Evolutionary conservation across 2,329 filamentous ascomycete genomes (phyloP).

Genomic region (Allantophomopsis lycopodina): DNA sequence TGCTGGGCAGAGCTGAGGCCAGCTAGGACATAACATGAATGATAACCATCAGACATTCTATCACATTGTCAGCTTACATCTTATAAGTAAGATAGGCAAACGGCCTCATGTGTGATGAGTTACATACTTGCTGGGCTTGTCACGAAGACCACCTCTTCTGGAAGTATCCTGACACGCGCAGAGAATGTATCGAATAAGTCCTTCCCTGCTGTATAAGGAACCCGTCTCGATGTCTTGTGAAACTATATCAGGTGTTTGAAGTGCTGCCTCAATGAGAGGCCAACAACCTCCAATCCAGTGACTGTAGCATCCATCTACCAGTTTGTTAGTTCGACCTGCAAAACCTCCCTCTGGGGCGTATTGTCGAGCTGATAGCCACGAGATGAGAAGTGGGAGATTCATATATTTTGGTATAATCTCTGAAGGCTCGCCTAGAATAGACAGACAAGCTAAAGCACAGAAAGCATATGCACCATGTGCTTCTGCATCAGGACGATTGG

Average conservation of each 20-base stretch:
- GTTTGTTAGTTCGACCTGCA: slow-evolving; percentile 88
- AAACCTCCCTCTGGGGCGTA: slow-evolving; percentile 87
- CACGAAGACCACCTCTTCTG: slow-evolving; percentile 66
- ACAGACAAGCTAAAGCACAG: slow-evolving; percentile 79
- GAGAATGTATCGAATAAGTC: slow-evolving; percentile 78
- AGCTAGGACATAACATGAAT: slow-evolving; percentile 82
- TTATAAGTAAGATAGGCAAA: not conserved
- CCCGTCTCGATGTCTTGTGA: slow-evolving; percentile 14
- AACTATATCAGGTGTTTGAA: slow-evolving; percentile 35
- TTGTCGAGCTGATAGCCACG: slow-evolving; percentile 84
- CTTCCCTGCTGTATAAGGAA: slow-evolving; percentile 67
- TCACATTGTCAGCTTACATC: slow-evolving; percentile 1
- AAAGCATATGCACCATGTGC: slow-evolving; percentile 96
- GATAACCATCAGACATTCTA: slow-evolving; percentile 74
- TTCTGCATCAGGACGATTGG: slow-evolving; percentile 71
- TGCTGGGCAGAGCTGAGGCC: slow-evolving; percentile 77
- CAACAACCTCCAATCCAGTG: slow-evolving; percentile 97
- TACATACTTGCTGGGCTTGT: slow-evolving; percentile 82
- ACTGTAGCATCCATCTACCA: slow-evolving; percentile 96
- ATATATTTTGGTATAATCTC: slow-evolving; percentile 61
- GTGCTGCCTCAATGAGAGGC: slow-evolving; percentile 72
- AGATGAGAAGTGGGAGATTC: slow-evolving; percentile 61
- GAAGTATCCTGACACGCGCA: slow-evolving; percentile 69
- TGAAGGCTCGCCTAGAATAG: slow-evolving; percentile 70
- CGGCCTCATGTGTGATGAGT: slow-evolving; percentile 1